Evolutionary conservation across 2,329 filamentous ascomycete species (phyloP).

Genomic region (Ophiosphaerella narmari): DNA sequence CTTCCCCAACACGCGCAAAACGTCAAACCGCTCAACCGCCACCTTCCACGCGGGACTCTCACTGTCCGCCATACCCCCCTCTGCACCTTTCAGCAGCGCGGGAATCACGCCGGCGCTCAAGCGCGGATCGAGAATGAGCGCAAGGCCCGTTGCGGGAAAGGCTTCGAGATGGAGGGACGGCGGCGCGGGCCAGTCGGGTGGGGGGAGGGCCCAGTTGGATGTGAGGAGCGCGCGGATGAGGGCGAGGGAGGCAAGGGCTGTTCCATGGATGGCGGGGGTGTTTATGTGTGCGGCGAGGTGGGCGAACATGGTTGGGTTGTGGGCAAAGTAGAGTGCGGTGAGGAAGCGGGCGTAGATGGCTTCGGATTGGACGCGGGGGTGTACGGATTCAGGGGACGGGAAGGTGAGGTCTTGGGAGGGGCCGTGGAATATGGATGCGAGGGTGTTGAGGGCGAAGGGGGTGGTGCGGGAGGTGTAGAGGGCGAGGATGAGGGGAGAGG

Average conservation of each 20-base stretch:
- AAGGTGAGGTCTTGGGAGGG: constrained; percentile 49
- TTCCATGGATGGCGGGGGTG: constrained; percentile 61
- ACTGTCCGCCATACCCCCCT: constrained; percentile 60
- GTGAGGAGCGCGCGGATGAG: constrained; percentile 59
- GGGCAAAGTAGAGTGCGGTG: constrained; percentile 58
- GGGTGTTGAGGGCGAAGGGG: constrained; percentile 58
- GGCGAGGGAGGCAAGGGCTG: constrained; percentile 59
- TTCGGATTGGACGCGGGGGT: constrained; percentile 46
- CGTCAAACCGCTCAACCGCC: constrained; percentile 62
- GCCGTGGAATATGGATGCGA: constrained; percentile 62
- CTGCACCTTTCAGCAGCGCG: constrained; percentile 62
- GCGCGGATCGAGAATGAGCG: constrained; percentile 58
- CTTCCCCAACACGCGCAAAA: constrained; percentile 55
- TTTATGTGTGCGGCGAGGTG: constrained; percentile 60
- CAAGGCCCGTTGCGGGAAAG: constrained; percentile 51
- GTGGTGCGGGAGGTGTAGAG: constrained; percentile 59
- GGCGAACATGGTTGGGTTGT: constrained; percentile 57
- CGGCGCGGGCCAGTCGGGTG: constrained; percentile 54
- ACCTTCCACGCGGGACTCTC: constrained; percentile 63
- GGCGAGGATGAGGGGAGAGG: constrained; percentile 51
- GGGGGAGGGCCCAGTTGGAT: constrained; percentile 59
- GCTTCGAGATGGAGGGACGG: constrained; percentile 29
- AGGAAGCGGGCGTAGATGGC: constrained; percentile 59
- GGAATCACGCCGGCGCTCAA: constrained; percentile 57
- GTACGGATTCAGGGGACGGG: constrained; percentile 36